Percentiles rank a stretch among this genome's conserved stretches.
These are phyloP conservation scores for Cercophora samala DNA, from an alignment of 495 filamentous ascomycete species.

Conservation along the genomic window DNA sequence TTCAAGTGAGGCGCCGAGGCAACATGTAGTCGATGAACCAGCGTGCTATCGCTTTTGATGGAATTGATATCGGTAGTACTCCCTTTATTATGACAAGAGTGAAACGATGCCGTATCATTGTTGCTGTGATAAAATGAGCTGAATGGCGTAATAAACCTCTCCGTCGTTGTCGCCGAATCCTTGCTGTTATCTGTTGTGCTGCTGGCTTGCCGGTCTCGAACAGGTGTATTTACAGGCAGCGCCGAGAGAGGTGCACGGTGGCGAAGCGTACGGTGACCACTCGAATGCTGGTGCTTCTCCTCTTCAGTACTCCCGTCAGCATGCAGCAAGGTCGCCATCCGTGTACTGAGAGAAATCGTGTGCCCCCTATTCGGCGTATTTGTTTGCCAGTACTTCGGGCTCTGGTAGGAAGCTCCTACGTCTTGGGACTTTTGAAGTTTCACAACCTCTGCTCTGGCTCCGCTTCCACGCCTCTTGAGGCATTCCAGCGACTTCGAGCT, in stretches of 20 bases:
- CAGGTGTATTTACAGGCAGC: background rate
- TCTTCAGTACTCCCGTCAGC: slow-evolving; percentile 17
- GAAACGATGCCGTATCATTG: slow-evolving; percentile 22
- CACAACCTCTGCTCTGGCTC: background rate
- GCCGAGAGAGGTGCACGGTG: background rate
- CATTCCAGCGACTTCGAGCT: slow-evolving; percentile 9
- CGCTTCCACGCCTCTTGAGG: slow-evolving; percentile 6
- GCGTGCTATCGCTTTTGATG: slow-evolving; percentile 15
- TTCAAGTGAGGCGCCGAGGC: background rate
- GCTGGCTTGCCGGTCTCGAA: slow-evolving; percentile 3
- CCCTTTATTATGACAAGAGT: slow-evolving; percentile 23
- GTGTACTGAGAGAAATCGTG: slow-evolving; percentile 16
- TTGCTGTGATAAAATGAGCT: slow-evolving; percentile 21
- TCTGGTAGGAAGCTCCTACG: background rate
- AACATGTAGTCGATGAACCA: slow-evolving; percentile 1
- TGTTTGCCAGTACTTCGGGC: slow-evolving; percentile 4
- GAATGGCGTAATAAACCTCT: slow-evolving; percentile 24
- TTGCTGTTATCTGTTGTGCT: slow-evolving; percentile 6
- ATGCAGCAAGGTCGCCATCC: slow-evolving; percentile 22
- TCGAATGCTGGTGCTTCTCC: background rate
- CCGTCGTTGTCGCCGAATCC: slow-evolving; percentile 20
- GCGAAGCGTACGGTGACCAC: background rate
- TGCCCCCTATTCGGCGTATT: background rate
- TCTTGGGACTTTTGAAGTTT: slow-evolving; percentile 13
- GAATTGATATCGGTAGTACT: slow-evolving; percentile 8